These are phyloP conservation scores for Syncephalastrum contaminatum DNA, from an alignment of 371 early-diverging fungal species.

Conservation along the genomic window DNA sequence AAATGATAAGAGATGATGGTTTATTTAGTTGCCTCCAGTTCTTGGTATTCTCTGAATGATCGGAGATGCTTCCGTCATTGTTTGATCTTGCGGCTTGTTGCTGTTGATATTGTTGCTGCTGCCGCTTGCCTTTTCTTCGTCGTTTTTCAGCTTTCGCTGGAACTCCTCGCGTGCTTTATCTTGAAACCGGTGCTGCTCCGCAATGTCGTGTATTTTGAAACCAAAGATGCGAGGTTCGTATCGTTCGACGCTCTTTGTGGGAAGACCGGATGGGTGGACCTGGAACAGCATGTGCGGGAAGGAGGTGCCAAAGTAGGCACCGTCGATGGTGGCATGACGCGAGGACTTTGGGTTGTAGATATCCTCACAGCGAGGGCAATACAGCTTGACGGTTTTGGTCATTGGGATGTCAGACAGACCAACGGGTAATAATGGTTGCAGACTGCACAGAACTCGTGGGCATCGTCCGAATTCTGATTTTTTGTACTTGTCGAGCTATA, in stretches of 20 bases:
- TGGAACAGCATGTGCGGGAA: constrained; percentile 97
- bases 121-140: constrained; percentile 12
- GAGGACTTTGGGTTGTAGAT: constrained; percentile 90
- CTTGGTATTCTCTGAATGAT: too few species aligned
- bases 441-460: constrained; percentile 89
- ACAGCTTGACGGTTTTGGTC: constrained; percentile 85
- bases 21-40: too few species aligned
- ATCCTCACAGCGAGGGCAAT: constrained; percentile 93
- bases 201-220: constrained; percentile 86
- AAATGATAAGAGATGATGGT: too few species aligned
- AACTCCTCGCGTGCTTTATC: constrained; percentile 75
- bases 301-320: constrained; percentile 97
- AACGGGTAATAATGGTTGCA: constrained; percentile 82
- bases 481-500: constrained; percentile 81
- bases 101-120: not conserved
- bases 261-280: constrained; percentile 83
- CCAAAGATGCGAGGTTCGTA: constrained; percentile 97
- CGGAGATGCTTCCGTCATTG: too few species aligned
- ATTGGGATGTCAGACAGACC: constrained; percentile 87
- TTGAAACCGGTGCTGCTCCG: constrained; percentile 88
- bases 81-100: not conserved
- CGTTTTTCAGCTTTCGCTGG: constrained; percentile 28
- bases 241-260: constrained; percentile 63
- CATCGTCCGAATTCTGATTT: constrained; percentile 94
- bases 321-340: constrained; percentile 86